These are phyloP conservation scores for Aspergillus sojae DNA, from an alignment of 2,329 filamentous ascomycete species.

Conservation along the genomic window DNA sequence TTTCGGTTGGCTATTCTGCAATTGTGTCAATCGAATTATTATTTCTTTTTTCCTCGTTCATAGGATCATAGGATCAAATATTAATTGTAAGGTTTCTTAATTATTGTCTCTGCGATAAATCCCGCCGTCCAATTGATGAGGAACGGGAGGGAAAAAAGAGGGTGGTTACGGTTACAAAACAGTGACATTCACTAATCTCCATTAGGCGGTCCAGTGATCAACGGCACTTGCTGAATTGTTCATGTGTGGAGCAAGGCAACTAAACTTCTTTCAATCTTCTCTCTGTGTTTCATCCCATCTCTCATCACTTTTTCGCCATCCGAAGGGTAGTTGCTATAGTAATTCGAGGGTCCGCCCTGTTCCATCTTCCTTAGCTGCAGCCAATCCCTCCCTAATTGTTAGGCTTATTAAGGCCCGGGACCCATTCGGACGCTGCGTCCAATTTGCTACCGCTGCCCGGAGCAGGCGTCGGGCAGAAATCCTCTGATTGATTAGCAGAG, in stretches of 20 bases:
- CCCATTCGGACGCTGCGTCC: slow-evolving; percentile 27
- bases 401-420: slow-evolving; percentile 14
- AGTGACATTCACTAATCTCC: neutral
- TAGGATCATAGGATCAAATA: neutral
- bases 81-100: neutral
- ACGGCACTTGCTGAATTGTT: slow-evolving; percentile 3
- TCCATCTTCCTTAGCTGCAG: neutral
- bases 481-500: slow-evolving; percentile 14
- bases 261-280: neutral
- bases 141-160: no score
- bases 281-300: neutral
- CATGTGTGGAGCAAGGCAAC: neutral
- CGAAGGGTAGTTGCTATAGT: neutral
- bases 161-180: neutral
- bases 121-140: no score
- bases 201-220: neutral
- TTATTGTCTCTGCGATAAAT: neutral
- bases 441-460: slow-evolving; percentile 26
- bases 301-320: no score
- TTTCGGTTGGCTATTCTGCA: neutral
- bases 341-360: neutral
- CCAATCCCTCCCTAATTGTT: slow-evolving; percentile 7
- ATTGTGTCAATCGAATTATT: neutral
- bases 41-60: neutral
- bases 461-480: slow-evolving; percentile 34